Percentiles rank a stretch among this genome's conserved stretches.
phyloP scores from a whole-genome alignment of 2,329 filamentous ascomycete species.

The Fusarium redolens region DNA sequence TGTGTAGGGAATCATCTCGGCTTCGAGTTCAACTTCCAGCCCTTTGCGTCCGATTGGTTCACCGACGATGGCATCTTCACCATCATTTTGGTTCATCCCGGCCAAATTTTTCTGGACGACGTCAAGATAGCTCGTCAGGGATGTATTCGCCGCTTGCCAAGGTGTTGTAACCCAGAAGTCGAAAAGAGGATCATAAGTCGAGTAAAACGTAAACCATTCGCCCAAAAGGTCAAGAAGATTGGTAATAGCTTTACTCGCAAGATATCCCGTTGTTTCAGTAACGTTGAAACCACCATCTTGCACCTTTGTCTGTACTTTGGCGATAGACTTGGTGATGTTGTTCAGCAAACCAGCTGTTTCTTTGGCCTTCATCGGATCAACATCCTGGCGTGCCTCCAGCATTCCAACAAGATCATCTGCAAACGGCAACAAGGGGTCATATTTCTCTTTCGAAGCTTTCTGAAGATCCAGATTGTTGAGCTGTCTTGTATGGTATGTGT shows the following conservation, averaged over 20 bases:
- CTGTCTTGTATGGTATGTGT: slow-evolving; percentile 21
- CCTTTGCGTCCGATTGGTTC: slow-evolving; percentile 30
- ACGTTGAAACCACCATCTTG: slow-evolving; percentile 18
- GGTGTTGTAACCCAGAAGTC: slow-evolving; percentile 35
- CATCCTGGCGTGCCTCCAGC: slow-evolving; percentile 29
- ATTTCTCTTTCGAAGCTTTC: slow-evolving; percentile 2
- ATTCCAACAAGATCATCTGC: slow-evolving; percentile 10
- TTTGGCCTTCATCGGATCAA: slow-evolving; percentile 28
- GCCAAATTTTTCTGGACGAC: slow-evolving; percentile 19
- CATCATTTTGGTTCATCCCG: slow-evolving; percentile 15
- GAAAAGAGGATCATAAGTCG: slow-evolving; percentile 28
- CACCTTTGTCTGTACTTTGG: slow-evolving; percentile 12
- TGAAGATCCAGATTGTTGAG: slow-evolving; percentile 26
- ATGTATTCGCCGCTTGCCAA: slow-evolving; percentile 14
- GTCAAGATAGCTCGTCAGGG: background rate
- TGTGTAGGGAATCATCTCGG: slow-evolving; percentile 31
- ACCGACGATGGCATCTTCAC: slow-evolving; percentile 12
- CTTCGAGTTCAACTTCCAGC: slow-evolving; percentile 25
- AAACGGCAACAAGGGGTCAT: background rate
- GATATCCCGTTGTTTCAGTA: slow-evolving; percentile 25
- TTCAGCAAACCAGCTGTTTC: slow-evolving; percentile 18
- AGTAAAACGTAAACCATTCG: slow-evolving; percentile 32
- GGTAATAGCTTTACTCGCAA: slow-evolving; percentile 14
- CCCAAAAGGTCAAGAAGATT: slow-evolving; percentile 5
- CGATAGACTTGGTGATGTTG: slow-evolving; percentile 23